A percentile compares a stretch with the other conserved stretches of the same genome.
Conservation (phyloP, 345 rosid genomes). For the Arabidopsis arenosa region DNA sequence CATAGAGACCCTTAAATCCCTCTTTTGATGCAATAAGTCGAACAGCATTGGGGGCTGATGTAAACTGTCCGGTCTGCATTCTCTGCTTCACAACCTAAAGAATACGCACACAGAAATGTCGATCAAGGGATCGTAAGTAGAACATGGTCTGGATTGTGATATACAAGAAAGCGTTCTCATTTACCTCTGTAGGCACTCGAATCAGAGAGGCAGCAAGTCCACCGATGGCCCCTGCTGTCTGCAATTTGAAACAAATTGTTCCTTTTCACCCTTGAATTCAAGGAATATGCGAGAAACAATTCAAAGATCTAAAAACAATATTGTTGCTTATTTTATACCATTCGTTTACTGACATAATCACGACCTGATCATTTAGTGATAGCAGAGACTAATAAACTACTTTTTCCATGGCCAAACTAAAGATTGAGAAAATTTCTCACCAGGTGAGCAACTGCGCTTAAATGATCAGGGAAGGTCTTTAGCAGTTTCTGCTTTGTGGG, state of each 20-base stretch:
- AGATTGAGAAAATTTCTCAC: slow-evolving; percentile 51
- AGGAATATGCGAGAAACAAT: slow-evolving; percentile 1
- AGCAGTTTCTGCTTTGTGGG: slow-evolving; percentile 90
- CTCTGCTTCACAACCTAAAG: slow-evolving; percentile 91
- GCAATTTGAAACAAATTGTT: slow-evolving; percentile 33
- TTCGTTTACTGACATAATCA: not conserved
- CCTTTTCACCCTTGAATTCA: slow-evolving; percentile 12
- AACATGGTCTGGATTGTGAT: slow-evolving; percentile 11
- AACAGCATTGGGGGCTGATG: slow-evolving; percentile 85
- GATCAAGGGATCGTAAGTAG: not conserved
- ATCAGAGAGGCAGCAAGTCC: slow-evolving; percentile 93
- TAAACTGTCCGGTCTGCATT: slow-evolving; percentile 94
- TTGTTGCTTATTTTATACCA: not conserved
- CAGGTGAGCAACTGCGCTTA: slow-evolving; percentile 88
- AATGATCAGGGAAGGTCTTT: slow-evolving; percentile 76
- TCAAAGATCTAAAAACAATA: not conserved
- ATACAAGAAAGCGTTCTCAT: not conserved
- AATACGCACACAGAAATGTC: slow-evolving; percentile 20
- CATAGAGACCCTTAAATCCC: slow-evolving; percentile 90
- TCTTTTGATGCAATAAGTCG: slow-evolving; percentile 74
- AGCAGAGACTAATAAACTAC: not conserved
- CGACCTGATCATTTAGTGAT: slow-evolving; percentile 15
- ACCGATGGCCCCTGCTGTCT: slow-evolving; percentile 97
- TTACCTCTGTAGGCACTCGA: slow-evolving; percentile 96
- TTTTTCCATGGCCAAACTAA: slow-evolving; percentile 7